A percentile compares a stretch with the other conserved stretches of the same genome.
These are phyloP conservation scores for Colletotrichum liaoningense DNA, from an alignment of 2,329 filamentous ascomycete species.

Conservation along the genomic window DNA sequence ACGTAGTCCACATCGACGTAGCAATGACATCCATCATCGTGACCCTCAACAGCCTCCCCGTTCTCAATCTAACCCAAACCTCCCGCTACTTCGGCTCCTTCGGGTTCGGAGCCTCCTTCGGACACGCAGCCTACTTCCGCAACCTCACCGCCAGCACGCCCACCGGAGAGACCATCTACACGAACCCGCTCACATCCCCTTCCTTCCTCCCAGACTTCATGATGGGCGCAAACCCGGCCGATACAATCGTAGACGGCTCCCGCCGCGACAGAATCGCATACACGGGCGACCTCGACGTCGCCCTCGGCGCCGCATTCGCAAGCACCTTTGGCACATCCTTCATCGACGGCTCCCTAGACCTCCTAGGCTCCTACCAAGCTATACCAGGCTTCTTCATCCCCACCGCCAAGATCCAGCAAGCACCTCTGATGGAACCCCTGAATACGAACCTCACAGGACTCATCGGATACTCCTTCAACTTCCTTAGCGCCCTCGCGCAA, in stretches of 20 bases:
- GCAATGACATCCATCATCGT: conserved; percentile 20
- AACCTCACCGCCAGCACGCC: conserved; percentile 35
- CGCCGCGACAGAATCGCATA: conserved; percentile 48
- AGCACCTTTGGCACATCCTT: conserved; percentile 43
- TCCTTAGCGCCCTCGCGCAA: conserved; percentile 43
- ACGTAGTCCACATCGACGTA: conserved; percentile 25
- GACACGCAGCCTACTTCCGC: conserved; percentile 42
- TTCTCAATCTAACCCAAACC: conserved; percentile 43
- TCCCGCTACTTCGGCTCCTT: conserved; percentile 44
- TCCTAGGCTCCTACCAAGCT: conserved; percentile 43
- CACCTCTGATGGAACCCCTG: conserved; percentile 36
- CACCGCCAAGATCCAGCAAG: conserved; percentile 46
- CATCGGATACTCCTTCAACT: conserved; percentile 49
- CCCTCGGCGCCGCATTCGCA: conserved; percentile 37
- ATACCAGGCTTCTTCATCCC: conserved; percentile 46
- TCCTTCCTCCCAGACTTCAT: conserved; percentile 46
- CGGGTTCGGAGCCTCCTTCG: conserved; percentile 45
- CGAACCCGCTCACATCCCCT: conserved; percentile 41
- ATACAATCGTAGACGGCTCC: conserved; percentile 49
- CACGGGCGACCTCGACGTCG: conserved; percentile 45
- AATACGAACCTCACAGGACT: conserved; percentile 44
- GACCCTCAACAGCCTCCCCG: conserved; percentile 35
- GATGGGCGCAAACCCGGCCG: conserved; percentile 46
- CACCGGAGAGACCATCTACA: conserved; percentile 38
- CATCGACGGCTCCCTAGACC: conserved; percentile 39